These are phyloP conservation scores for Mortierella sp. DNA, from an alignment of 371 early-diverging fungal species.

Conservation along the genomic window DNA sequence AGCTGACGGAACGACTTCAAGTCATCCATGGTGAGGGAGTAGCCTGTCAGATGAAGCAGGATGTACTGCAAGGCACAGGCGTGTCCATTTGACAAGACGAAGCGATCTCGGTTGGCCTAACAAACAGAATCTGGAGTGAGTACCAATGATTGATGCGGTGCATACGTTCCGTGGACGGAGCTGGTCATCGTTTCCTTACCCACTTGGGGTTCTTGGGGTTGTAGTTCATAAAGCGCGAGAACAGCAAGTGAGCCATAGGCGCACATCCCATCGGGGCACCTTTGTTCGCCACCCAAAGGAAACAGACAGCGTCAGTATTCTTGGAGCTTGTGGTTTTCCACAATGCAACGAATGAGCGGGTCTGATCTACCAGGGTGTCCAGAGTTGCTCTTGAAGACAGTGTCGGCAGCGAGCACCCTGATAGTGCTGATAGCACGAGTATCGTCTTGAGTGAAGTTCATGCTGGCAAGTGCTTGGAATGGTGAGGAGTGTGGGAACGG, in stretches of 20 bases:
- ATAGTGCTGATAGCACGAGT: constrained; percentile 89
- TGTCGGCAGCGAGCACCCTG: constrained; percentile 93
- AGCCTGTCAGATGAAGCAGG: constrained; percentile 91
- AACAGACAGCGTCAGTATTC: not conserved
- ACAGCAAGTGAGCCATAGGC: constrained; percentile 95
- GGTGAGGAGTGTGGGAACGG: too few relatives aligned
- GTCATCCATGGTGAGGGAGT: constrained; percentile 92
- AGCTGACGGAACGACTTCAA: constrained; percentile 95
- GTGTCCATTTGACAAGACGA: constrained; percentile 99
- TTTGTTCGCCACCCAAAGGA: constrained; percentile 12
- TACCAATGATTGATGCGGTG: too few relatives aligned
- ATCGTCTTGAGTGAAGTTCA: constrained; percentile 70
- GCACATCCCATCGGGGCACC: constrained; percentile 99
- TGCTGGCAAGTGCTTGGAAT: too few relatives aligned
- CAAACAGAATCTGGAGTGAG: not conserved
- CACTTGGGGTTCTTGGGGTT: constrained; percentile 92
- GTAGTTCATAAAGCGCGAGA: constrained; percentile 82
- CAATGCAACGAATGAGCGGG: not conserved
- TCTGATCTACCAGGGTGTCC: constrained; percentile 93
- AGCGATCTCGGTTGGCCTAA: constrained; percentile 94
- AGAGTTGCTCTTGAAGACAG: constrained; percentile 94
- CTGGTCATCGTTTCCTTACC: constrained; percentile 56
- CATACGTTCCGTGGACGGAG: too few relatives aligned
- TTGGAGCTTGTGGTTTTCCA: too few relatives aligned
- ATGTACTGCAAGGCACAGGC: constrained; percentile 97